Percentiles rank a stretch among this genome's conserved stretches.
Conservation (phyloP, 176 grass and related monocot genomes). For the Dendrocalamus sinicus region DNA sequence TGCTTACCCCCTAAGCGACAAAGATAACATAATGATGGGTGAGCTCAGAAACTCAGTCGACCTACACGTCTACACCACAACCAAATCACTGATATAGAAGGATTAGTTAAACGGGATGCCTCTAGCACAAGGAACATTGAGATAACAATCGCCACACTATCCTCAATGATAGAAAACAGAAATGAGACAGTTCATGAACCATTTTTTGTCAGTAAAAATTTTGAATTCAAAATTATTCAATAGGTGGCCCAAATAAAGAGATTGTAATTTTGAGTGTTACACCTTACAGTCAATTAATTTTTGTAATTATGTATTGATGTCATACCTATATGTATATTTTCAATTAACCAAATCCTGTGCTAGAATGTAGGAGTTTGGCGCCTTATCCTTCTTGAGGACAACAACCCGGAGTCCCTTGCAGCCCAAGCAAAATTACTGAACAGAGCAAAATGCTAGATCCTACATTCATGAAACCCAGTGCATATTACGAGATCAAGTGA, state of each 20-base stretch:
- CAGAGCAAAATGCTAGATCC: too few relatives aligned
- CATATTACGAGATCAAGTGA: too few relatives aligned
- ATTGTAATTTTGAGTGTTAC: not conserved
- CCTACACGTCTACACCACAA: too few relatives aligned
- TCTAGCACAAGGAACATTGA: not conserved
- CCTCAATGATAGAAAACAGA: not conserved
- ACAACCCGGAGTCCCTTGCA: too few relatives aligned
- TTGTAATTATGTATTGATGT: not conserved
- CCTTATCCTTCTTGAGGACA: too few relatives aligned
- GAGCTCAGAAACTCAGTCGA: too few relatives aligned
- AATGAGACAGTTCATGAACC: not conserved
- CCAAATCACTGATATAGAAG: too few relatives aligned
- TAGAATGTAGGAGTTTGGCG: not conserved
- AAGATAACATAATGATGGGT: too few relatives aligned
- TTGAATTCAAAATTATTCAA: not conserved
- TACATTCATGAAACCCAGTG: too few relatives aligned
- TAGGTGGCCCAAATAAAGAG: not conserved
- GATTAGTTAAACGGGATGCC: not conserved
- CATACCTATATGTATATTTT: not conserved
- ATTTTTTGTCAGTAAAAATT: not conserved
- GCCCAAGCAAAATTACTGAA: too few relatives aligned
- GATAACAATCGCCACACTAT: not conserved
- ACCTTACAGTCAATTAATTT: not conserved
- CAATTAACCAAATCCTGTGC: not conserved
- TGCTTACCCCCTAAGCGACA: too few relatives aligned